Evolutionary conservation across 768 basidiomycete genomes (phyloP), one percentile per base, ranked within the genome.

Genomic region (Lactarius pseudohatsudake): DNA sequence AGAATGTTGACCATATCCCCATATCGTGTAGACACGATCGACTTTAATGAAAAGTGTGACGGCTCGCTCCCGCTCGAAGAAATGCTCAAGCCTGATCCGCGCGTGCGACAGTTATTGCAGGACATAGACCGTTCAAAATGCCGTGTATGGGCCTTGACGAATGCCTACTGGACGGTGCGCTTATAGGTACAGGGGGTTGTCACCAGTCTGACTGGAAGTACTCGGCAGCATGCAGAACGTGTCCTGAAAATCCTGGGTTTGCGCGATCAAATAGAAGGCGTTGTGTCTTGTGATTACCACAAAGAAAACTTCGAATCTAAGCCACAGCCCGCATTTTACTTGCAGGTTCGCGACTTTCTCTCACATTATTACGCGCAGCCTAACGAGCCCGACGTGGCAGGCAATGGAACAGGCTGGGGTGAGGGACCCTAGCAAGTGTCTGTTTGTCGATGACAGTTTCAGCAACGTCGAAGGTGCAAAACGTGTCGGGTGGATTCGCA

Each of bases 91-190:
- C 89, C 87, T 36, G 79, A 89, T 72, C 84, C 87, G 8, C 72
- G 69, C 9, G 74, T 90, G 11, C 85, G 86, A 26, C 83, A 86
- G 71, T 81, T 95, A 7, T 81, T 95, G 59, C 77, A 89, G 74
- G 91, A 94, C 73, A 86, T 95, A 36, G 91, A 95, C 72, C 84
- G 87, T 57, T 81, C 79, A 34, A 93, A 90, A 74, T 85, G 81
- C 10, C 83, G 86, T n/a, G 86, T 94, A 5, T 94, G 92, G 92
- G 91, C 84, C 3, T 76, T 94, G 53, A 95, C 93, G 4, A 95
- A 95, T 73, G 93, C 93, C 13, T 94, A 93, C 74, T 81, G 81
- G 63, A 79, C 84, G 28, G 92, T 92, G 75, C 55, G 81, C 76
- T 11, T 43, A 38, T 22, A 30, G 28, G 18, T 3, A 10, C 4